These are phyloP conservation scores for Aureobasidium leucospermi DNA, from an alignment of 2,329 filamentous ascomycete genomes.

Conservation along the genomic window DNA sequence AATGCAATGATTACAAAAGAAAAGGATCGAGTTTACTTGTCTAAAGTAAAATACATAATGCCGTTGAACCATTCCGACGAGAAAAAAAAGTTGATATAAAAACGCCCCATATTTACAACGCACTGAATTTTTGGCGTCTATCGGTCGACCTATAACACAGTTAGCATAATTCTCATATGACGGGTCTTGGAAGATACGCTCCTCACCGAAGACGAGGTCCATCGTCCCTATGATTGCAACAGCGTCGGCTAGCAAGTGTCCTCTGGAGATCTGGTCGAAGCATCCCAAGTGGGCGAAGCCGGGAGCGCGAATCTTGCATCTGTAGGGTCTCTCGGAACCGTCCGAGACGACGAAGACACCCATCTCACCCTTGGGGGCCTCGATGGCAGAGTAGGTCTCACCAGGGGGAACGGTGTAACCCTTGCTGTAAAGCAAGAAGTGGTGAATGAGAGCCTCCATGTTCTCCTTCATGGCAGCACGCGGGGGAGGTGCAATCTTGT, in stretches of 20 bases:
- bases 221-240: constrained; percentile 77
- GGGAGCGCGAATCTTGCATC: constrained; percentile 94
- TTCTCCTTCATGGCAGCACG: constrained; percentile 99
- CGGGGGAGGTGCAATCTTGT: constrained; percentile 96
- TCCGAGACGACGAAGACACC: constrained; percentile 94
- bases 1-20: not conserved
- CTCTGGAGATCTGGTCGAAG: constrained; percentile 88
- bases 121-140: not conserved
- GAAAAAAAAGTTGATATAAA: constrained; percentile 2
- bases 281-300: constrained; percentile 92
- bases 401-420: constrained; percentile 94
- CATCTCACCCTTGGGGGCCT: constrained; percentile 99
- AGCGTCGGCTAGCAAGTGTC: constrained; percentile 90
- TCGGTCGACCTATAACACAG: no score
- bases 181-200: no score
- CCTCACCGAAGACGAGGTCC: constrained; percentile 67
- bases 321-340: constrained; percentile 90
- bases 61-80: not conserved
- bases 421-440: constrained; percentile 98
- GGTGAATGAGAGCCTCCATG: constrained; percentile 99
- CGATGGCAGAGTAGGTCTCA: constrained; percentile 95
- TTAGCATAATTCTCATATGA: no score
- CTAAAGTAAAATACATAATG: constrained; percentile 9
- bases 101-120: constrained; percentile 12
- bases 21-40: constrained; percentile 8